These are phyloP conservation scores for Oryza punctata DNA, from an alignment of 176 grass and related monocot genomes.

Conservation along the genomic window DNA sequence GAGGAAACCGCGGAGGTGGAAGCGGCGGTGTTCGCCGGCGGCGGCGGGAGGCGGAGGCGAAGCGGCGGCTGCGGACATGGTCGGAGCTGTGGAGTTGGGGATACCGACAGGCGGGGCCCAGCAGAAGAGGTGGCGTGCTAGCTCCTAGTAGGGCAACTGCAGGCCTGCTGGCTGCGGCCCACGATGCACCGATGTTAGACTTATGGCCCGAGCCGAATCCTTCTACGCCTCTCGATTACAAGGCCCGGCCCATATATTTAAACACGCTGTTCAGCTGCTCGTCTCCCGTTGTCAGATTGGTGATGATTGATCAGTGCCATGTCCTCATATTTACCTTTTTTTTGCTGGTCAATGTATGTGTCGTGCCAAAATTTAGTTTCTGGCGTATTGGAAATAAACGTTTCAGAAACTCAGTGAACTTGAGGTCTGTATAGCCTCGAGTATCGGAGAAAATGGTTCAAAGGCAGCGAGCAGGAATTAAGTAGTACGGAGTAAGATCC, in stretches of 20 bases:
- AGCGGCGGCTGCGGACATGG: slow-evolving; percentile 13
- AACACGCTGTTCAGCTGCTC: too few species aligned
- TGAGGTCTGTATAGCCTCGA: too few species aligned
- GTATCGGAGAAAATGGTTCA: too few species aligned
- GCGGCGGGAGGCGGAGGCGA: slow-evolving; percentile 22
- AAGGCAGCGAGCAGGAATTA: too few species aligned
- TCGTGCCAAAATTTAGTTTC: too few species aligned
- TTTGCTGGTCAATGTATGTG: too few species aligned
- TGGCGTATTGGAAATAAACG: too few species aligned
- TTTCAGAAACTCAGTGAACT: too few species aligned
- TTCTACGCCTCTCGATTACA: neutral
- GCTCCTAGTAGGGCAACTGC: too few species aligned
- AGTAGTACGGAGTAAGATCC: too few species aligned
- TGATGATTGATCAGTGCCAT: neutral
- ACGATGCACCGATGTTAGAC: neutral
- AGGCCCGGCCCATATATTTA: neutral
- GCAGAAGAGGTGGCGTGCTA: neutral
- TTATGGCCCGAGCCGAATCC: neutral
- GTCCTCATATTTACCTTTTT: too few species aligned
- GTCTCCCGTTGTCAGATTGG: neutral
- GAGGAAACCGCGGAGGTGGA: slow-evolving; percentile 53
- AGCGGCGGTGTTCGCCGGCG: slow-evolving; percentile 44
- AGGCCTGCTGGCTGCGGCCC: too few species aligned
- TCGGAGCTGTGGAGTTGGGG: neutral
- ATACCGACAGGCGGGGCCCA: neutral